Percentiles rank a stretch among this genome's conserved stretches.
These are phyloP conservation scores for Glarea lozoyensis DNA, from an alignment of 495 filamentous ascomycete genomes.

Conservation along the genomic window DNA sequence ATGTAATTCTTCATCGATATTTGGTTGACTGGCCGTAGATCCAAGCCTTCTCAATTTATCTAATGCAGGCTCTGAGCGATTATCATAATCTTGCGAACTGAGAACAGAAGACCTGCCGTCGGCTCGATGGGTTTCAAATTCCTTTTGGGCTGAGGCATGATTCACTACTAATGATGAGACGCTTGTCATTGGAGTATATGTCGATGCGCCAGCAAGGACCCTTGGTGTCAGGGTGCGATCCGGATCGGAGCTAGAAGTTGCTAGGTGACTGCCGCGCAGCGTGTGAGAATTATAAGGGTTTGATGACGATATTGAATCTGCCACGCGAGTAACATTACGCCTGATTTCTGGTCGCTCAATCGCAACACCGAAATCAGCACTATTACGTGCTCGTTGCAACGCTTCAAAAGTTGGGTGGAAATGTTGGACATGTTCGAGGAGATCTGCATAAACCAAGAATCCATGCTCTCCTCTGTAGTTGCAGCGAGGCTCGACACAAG, in stretches of 20 bases:
- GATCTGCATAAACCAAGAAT: slow-evolving; percentile 18
- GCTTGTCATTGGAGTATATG: slow-evolving; percentile 12
- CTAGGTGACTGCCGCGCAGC: background rate
- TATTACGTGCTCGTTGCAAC: slow-evolving; percentile 15
- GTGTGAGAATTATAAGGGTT: too few species aligned
- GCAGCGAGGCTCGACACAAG: slow-evolving; percentile 16
- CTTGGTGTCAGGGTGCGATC: slow-evolving; percentile 7
- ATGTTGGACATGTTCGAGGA: slow-evolving; percentile 17
- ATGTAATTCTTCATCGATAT: background rate
- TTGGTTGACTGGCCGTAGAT: background rate
- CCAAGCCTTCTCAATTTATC: background rate
- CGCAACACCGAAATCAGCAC: slow-evolving; percentile 14
- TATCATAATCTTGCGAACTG: background rate
- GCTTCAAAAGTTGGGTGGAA: slow-evolving; percentile 12
- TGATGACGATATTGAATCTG: too few species aligned
- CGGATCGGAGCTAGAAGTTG: slow-evolving; percentile 8
- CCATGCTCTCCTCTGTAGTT: slow-evolving; percentile 13
- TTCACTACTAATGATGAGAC: slow-evolving; percentile 17
- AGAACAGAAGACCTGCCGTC: background rate
- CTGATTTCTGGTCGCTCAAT: background rate
- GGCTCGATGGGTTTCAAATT: slow-evolving; percentile 8
- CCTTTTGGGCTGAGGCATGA: slow-evolving; percentile 6
- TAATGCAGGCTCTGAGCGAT: background rate
- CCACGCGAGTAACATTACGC: too few species aligned
- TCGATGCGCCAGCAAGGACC: background rate